Evolutionary conservation across 768 basidiomycete genomes (phyloP).

Genomic region (Termitomyces sp.): DNA sequence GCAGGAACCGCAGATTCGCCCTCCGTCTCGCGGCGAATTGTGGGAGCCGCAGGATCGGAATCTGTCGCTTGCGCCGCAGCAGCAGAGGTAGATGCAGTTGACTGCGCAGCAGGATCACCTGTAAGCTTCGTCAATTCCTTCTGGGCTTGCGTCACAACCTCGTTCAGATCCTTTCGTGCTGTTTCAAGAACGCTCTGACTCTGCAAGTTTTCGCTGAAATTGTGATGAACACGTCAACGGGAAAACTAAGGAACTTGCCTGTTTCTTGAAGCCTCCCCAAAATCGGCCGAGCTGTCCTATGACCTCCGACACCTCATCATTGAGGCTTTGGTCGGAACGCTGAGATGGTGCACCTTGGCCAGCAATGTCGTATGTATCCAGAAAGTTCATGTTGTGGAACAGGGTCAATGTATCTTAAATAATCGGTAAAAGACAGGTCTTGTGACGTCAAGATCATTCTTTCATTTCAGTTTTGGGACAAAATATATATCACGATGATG

Average conservation of each 20-base stretch:
- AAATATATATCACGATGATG: neutral
- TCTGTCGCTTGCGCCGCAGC: conserved; percentile 15
- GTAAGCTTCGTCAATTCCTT: conserved; percentile 67
- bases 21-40: conserved; percentile 11
- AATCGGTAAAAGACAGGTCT: neutral
- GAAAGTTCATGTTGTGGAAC: conserved; percentile 57
- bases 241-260: conserved; percentile 47
- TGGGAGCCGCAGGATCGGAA: conserved; percentile 20
- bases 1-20: conserved; percentile 11
- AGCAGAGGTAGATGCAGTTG: conserved; percentile 11
- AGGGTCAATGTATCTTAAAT: neutral
- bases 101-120: conserved; percentile 16
- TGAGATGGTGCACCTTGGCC: conserved; percentile 46
- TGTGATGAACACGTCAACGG: neutral
- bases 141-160: conserved; percentile 78
- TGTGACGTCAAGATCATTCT: neutral
- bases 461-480: too few relatives aligned
- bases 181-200: conserved; percentile 62
- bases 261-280: conserved; percentile 91
- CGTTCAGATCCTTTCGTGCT: conserved; percentile 69
- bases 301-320: conserved; percentile 88
- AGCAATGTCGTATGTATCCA: conserved; percentile 64
- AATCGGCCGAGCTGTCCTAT: conserved; percentile 82
- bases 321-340: conserved; percentile 54
- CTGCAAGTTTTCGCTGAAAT: neutral